These are phyloP conservation scores for Cladophialophora carrionii DNA, from an alignment of 2,329 filamentous ascomycete species.

Conservation along the genomic window DNA sequence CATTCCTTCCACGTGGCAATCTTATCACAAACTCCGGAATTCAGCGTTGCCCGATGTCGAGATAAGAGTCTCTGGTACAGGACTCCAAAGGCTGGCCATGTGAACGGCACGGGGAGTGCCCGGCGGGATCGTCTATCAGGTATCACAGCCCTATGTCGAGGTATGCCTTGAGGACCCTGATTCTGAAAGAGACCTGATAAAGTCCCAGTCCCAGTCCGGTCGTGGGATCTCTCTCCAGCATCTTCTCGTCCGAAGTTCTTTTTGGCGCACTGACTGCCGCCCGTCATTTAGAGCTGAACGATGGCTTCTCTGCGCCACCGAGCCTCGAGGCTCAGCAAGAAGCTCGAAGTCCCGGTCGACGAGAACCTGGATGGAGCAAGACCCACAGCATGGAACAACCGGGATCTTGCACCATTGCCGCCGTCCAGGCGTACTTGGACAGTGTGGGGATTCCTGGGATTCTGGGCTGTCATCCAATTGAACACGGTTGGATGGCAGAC, in stretches of 20 bases:
- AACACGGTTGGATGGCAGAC: constrained; percentile 41
- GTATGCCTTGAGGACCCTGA: background rate
- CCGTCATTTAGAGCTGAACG: background rate
- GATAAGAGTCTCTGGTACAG: background rate
- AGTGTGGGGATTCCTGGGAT: constrained; percentile 69
- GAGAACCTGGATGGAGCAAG: constrained; percentile 19
- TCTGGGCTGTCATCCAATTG: constrained; percentile 38
- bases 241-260: background rate
- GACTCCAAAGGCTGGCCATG: background rate
- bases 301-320: constrained; percentile 20
- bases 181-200: background rate
- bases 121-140: background rate
- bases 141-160: background rate
- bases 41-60: background rate
- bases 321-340: constrained; percentile 20
- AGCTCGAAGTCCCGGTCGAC: constrained; percentile 24
- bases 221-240: background rate
- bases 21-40: background rate
- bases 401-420: constrained; percentile 20
- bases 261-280: background rate
- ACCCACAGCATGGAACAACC: constrained; percentile 25
- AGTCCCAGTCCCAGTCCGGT: background rate
- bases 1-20: background rate
- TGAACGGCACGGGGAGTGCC: constrained; percentile 2
- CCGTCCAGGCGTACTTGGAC: constrained; percentile 71